phyloP scores from a whole-genome alignment of 2,329 filamentous ascomycete species.

The Didymosphaeria variabile region DNA sequence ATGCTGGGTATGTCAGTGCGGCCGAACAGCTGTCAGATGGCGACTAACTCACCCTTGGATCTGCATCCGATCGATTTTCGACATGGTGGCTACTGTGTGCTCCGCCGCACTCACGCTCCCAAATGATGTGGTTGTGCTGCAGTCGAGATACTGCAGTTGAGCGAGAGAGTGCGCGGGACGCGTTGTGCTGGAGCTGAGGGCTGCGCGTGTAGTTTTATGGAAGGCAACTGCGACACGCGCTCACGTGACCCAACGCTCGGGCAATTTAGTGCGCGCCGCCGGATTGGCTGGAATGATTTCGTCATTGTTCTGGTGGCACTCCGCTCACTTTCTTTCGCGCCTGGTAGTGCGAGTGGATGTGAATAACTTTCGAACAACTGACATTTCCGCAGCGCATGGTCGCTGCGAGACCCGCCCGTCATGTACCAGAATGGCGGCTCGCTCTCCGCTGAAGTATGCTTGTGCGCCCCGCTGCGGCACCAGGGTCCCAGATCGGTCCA shows the following conservation, averaged over 20 bases:
- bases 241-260: conserved; percentile 3
- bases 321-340: not conserved
- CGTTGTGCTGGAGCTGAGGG: not conserved
- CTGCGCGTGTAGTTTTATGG: not conserved
- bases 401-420: conserved; percentile 20
- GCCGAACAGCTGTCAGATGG: conserved; percentile 7
- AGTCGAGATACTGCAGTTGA: not conserved
- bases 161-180: not conserved
- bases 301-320: not conserved
- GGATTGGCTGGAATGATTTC: not conserved
- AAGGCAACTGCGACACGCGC: conserved; percentile 3
- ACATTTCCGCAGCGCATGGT: conserved; percentile 21
- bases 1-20: conserved; percentile 57
- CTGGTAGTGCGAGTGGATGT: not conserved
- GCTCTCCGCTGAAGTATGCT: conserved; percentile 41
- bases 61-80: conserved; percentile 87
- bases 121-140: not conserved
- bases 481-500: conserved; percentile 16
- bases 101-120: conserved; percentile 1
- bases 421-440: conserved; percentile 47
- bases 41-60: conserved; percentile 72
- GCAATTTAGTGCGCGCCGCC: not conserved
- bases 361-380: not conserved
- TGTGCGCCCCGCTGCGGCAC: conserved; percentile 17
- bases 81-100: conserved; percentile 14